Conservation (phyloP, 176 grass and related monocot genomes). For the Olyra latifolia region DNA sequence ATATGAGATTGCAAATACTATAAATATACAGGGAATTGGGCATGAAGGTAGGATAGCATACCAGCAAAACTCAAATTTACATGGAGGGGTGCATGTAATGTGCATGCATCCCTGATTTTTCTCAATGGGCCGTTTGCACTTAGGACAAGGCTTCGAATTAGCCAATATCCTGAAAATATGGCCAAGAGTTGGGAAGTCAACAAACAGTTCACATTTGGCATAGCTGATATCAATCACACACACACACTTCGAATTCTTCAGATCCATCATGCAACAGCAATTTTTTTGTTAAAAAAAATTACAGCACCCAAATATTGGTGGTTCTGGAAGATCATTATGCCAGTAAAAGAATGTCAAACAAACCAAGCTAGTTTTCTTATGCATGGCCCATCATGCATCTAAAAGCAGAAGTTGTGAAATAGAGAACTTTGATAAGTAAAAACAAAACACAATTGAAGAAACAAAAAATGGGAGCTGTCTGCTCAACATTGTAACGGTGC, state of each 20-base stretch:
- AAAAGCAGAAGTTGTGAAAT: not conserved
- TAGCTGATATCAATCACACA: not conserved
- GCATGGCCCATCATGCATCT: not conserved
- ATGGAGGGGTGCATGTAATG: constrained; percentile 97
- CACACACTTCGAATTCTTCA: not conserved
- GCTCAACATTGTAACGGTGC: not conserved
- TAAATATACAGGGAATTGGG: not conserved
- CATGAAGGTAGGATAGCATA: constrained; percentile 38
- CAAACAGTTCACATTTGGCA: not conserved
- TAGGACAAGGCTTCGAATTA: constrained; percentile 98
- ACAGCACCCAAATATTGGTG: not conserved
- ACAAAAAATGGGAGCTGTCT: not conserved
- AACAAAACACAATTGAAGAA: not conserved
- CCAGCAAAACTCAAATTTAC: constrained; percentile 99
- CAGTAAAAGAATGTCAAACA: not conserved
- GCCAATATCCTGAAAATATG: constrained; percentile 85
- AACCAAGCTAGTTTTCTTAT: not conserved
- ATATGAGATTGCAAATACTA: constrained; percentile 22
- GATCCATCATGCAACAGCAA: not conserved
- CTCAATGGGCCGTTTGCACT: constrained; percentile 98
- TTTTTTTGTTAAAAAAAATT: not conserved
- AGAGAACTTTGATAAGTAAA: constrained; percentile 2
- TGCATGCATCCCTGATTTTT: constrained; percentile 99
- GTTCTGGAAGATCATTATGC: not conserved
- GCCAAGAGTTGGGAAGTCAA: constrained; percentile 20